Evolutionary conservation across 306 rosid genomes (phyloP).

Genomic region (Fagus sylvatica): DNA sequence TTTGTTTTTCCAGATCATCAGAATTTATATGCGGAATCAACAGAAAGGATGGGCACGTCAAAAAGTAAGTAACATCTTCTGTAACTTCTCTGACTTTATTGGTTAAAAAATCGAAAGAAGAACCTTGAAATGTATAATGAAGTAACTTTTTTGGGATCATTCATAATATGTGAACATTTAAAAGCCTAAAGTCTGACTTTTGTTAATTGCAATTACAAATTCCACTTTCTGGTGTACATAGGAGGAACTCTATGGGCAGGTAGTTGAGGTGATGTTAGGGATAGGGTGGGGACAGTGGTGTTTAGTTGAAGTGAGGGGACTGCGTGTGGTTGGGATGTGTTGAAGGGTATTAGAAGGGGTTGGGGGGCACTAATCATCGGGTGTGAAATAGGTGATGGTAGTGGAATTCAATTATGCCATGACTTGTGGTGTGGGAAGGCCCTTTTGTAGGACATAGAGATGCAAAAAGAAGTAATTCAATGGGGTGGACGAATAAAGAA

Average conservation of each 20-base stretch:
- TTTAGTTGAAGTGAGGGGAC: neutral
- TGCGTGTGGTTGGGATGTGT: neutral
- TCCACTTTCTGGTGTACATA: neutral
- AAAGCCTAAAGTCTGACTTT: neutral
- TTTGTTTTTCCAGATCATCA: slow-evolving; percentile 46
- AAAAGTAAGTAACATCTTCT: slow-evolving; percentile 43
- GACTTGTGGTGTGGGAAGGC: neutral
- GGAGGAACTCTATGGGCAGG: slow-evolving; percentile 1
- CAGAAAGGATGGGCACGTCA: slow-evolving; percentile 66
- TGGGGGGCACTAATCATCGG: neutral
- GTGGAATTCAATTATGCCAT: neutral
- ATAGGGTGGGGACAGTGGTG: neutral
- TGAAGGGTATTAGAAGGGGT: neutral
- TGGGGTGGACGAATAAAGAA: neutral
- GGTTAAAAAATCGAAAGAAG: neutral
- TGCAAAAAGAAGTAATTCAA: neutral
- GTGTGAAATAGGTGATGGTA: neutral
- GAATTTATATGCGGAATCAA: slow-evolving; percentile 58
- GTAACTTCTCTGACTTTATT: neutral
- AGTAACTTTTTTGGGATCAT: neutral
- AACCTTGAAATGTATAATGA: neutral
- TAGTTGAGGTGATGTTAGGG: neutral
- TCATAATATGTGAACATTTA: neutral
- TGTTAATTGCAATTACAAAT: neutral
- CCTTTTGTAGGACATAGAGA: neutral